Evolutionary conservation across 2,329 filamentous ascomycete species (phyloP).

Genomic region (Fonsecaea pedrosoi): DNA sequence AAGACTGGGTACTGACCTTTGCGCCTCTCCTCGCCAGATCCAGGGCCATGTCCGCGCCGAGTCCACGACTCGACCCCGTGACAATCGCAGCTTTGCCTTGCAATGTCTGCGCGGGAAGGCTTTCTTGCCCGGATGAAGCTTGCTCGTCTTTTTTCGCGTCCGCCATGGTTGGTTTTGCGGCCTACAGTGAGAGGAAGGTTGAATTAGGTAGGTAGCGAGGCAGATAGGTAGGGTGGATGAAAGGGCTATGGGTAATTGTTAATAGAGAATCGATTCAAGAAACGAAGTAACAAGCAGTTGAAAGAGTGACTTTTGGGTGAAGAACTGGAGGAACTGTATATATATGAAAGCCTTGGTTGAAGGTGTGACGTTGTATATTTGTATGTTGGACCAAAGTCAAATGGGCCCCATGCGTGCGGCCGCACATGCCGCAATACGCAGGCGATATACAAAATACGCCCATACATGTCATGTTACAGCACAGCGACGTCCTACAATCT

Average conservation of each 20-base stretch:
- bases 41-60: constrained; percentile 57
- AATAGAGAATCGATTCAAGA: too few relatives aligned
- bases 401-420: neutral
- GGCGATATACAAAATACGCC: neutral
- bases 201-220: too few relatives aligned
- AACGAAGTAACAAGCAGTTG: too few relatives aligned
- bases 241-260: neutral
- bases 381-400: neutral
- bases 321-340: neutral
- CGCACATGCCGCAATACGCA: constrained; percentile 8
- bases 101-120: constrained; percentile 24
- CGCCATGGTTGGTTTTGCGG: neutral
- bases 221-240: neutral
- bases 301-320: too few relatives aligned
- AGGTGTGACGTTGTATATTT: neutral
- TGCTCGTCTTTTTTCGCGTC: neutral
- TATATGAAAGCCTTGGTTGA: neutral
- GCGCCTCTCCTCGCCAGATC: constrained; percentile 51
- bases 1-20: constrained; percentile 45
- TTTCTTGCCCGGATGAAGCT: neutral
- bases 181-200: too few relatives aligned
- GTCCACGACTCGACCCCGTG: constrained; percentile 54
- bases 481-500: too few relatives aligned
- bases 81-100: constrained; percentile 50
- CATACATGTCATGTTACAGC: too few relatives aligned